A percentile compares a stretch with the other conserved stretches of the same genome.
Evolutionary conservation across 371 early-diverging fungal species (phyloP).

Genomic region (Paraphysoderma sedebokerense): DNA sequence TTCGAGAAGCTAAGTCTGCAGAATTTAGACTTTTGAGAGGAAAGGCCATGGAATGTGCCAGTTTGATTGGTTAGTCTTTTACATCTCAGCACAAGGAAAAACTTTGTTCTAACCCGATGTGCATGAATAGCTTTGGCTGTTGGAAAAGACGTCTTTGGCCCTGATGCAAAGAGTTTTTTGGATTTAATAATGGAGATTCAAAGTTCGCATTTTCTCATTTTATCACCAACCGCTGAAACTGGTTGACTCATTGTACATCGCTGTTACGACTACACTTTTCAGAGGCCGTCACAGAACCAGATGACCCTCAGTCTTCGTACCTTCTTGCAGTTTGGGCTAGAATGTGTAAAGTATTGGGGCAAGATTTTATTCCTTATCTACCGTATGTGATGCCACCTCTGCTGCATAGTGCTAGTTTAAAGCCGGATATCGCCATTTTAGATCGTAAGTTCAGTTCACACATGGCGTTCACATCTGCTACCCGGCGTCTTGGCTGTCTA

Average conservation of each 20-base stretch:
- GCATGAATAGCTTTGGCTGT: conserved; percentile 75
- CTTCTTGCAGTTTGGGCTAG: conserved; percentile 91
- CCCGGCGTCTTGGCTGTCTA: conserved; percentile 5
- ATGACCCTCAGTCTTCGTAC: conserved; percentile 83
- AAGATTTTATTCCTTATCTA: conserved; percentile 84
- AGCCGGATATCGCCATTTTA: conserved; percentile 82
- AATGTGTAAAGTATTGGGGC: conserved; percentile 81
- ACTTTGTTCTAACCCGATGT: too few relatives aligned
- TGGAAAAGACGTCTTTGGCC: conserved; percentile 66
- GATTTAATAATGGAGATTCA: conserved; percentile 65
- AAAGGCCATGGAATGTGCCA: conserved; percentile 91
- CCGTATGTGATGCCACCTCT: conserved; percentile 87
- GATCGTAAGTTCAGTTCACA: conserved; percentile 20
- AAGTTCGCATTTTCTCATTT: conserved; percentile 4
- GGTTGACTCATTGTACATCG: not conserved
- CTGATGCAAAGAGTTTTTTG: conserved; percentile 58
- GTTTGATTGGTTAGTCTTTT: conserved; percentile 21
- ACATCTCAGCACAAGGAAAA: too few relatives aligned
- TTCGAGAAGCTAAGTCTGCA: conserved; percentile 58
- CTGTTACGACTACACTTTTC: not conserved
- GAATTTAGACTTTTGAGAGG: conserved; percentile 80
- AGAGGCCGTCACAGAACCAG: conserved; percentile 53
- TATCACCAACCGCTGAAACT: not conserved
- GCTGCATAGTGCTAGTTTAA: conserved; percentile 57
- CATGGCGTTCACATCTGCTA: not conserved